These are phyloP conservation scores for Crucibulum cyathiforme DNA, from an alignment of 1,284 basidiomycete genomes.

Conservation along the genomic window DNA sequence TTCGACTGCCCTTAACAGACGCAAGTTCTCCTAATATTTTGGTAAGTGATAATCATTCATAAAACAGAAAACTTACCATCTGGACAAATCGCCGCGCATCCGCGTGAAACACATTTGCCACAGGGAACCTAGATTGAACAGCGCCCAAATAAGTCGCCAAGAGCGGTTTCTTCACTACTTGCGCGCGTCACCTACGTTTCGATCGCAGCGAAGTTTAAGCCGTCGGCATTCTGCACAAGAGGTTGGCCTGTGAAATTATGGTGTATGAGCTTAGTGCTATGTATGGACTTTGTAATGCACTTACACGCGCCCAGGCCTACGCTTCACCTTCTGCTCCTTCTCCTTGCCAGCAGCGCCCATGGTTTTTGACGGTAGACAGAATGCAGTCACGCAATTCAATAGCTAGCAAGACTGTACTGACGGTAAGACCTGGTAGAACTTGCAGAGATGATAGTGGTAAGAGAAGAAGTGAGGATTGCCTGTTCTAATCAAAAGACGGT, in stretches of 20 bases:
- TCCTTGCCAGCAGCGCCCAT: too few species aligned
- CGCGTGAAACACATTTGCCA: constrained; percentile 72
- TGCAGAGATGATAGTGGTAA: too few species aligned
- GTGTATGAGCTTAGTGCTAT: background rate
- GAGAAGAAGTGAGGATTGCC: too few species aligned
- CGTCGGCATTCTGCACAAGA: constrained; percentile 78
- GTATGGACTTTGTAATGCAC: constrained; percentile 7
- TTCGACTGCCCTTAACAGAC: constrained; percentile 61
- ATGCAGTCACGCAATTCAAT: too few species aligned
- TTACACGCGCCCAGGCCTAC: constrained; percentile 31
- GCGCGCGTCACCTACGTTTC: constrained; percentile 50
- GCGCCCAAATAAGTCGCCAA: background rate
- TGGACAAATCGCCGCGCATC: constrained; percentile 74
- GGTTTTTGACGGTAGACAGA: too few species aligned
- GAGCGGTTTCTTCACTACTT: constrained; percentile 4
- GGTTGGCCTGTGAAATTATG: constrained; percentile 48
- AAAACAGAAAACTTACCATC: constrained; percentile 50
- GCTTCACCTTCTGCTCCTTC: too few species aligned
- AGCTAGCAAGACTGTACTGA: too few species aligned
- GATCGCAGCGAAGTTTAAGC: constrained; percentile 75
- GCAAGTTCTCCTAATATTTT: constrained; percentile 56
- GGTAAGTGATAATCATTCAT: background rate
- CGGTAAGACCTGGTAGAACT: too few species aligned
- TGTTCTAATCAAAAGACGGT: too few species aligned
- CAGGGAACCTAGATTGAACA: constrained; percentile 60